Evolutionary conservation across 164 flowering plant genomes (phyloP), one percentile per base, ranked within the genome.

Genomic region (Stephania yunnanensis): DNA sequence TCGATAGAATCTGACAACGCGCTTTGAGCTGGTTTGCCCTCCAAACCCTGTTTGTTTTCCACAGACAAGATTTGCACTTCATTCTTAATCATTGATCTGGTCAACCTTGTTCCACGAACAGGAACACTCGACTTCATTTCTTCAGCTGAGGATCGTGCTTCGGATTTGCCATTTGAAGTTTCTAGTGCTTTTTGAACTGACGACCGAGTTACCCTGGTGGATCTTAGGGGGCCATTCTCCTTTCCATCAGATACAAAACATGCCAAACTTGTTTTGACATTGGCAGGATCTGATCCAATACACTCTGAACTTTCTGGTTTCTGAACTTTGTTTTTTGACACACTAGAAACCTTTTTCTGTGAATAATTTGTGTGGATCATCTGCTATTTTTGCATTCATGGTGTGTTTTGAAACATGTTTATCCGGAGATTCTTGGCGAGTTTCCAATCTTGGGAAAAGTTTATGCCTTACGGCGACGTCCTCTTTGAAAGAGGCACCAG

Each of bases 121-220:
- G 73, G 22, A 45, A 7, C 3, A 69, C 45, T 46, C 46, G 46
- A 10, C 19, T 72, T 69, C 45, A 42, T 44, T 20, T 73, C 78
- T 52, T 63, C 76, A 72, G 30, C 7, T n/a, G 73, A 44, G 65
- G 74, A 12, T 1, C n/a, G 69, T 13, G 20, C 30, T 52, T 75
- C 74, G 66, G 46, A 70, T 45, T 70, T 67, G 19, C 25, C 67
- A 74, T 74, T 70, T 46, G 20, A 31, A 50, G 10, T 42, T 46
- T 20, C 71, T 44, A n/a, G 58, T 58, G 42, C 69, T 68, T 46
- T 78, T 69, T 64, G 80, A 78, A 53, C 19, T 53, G 73, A 63
- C 11, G 80, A 84, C 61, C 53, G 76, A 58, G 82, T 76, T 42
- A 80, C 42, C 55, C 82, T 71, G 63, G 71, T 29, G 7, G 44